phyloP scores from a whole-genome alignment of 257 asterid species.

The Fraxinus anomala region DNA sequence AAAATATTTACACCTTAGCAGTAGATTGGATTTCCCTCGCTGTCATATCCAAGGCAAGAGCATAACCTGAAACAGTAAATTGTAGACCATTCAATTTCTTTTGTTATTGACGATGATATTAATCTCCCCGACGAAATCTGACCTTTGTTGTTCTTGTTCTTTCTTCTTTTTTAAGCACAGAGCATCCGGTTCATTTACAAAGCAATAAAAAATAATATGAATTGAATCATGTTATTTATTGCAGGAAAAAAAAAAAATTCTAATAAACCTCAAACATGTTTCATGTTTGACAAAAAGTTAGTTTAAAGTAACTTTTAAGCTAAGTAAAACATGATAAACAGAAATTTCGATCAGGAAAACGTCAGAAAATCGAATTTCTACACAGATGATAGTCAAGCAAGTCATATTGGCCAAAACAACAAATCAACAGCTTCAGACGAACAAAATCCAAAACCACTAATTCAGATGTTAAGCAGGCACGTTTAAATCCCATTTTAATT shows the following conservation, averaged over 20 bases:
- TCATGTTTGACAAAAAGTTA: no score
- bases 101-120: slow-evolving; percentile 3
- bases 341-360: not conserved
- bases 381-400: not conserved
- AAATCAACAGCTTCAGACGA: not conserved
- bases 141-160: slow-evolving; percentile 5
- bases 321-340: not conserved
- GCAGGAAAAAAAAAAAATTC: not conserved
- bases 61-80: slow-evolving; percentile 68
- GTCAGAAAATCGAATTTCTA: not conserved
- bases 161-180: slow-evolving; percentile 6
- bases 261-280: not conserved
- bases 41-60: slow-evolving; percentile 98
- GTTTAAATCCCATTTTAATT: not conserved
- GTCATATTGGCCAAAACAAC: not conserved
- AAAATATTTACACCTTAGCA: slow-evolving; percentile 69
- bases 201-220: not conserved
- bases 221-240: not conserved
- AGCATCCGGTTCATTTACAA: not conserved
- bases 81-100: not conserved
- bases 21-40: slow-evolving; percentile 90
- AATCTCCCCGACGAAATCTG: not conserved
- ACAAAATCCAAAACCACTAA: not conserved
- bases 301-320: not conserved
- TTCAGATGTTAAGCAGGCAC: not conserved